Conservation (phyloP, 495 filamentous ascomycete species). For the Neurospora africana region DNA sequence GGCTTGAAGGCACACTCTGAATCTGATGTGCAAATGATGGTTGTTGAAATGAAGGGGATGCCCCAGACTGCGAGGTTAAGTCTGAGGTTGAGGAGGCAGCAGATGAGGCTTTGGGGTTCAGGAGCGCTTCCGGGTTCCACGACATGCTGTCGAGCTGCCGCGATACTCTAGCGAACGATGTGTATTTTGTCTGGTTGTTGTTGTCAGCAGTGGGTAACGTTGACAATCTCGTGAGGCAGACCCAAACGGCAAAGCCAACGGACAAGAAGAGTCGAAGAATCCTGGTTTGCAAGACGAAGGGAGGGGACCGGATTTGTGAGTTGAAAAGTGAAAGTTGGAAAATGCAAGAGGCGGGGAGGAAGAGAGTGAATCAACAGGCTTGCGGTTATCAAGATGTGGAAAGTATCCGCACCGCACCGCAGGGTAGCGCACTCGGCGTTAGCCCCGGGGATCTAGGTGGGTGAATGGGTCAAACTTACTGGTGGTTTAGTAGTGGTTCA, state of each 20-base stretch:
- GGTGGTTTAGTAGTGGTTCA: neutral
- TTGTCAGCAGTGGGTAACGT: neutral
- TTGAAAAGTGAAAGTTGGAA: neutral
- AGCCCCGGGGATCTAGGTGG: neutral
- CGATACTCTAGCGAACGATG: neutral
- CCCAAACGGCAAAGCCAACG: neutral
- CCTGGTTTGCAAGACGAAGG: neutral
- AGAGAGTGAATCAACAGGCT: neutral
- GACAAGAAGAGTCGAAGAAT: neutral
- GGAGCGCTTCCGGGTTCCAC: constrained; percentile 16
- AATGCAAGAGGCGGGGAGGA: neutral
- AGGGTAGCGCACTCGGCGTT: neutral
- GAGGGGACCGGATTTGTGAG: neutral
- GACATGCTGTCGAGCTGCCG: constrained; percentile 11
- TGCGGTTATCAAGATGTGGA: neutral
- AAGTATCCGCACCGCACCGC: neutral
- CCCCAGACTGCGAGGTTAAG: constrained; percentile 9
- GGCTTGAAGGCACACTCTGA: neutral
- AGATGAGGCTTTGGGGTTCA: constrained; percentile 18
- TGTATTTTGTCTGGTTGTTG: neutral
- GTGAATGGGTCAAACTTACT: neutral
- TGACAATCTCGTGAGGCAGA: neutral
- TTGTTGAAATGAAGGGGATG: neutral
- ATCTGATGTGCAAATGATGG: constrained; percentile 2
- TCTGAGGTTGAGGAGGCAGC: neutral